Conservation (phyloP, 2,329 filamentous ascomycete species). For the Phyllosticta capitalensis region DNA sequence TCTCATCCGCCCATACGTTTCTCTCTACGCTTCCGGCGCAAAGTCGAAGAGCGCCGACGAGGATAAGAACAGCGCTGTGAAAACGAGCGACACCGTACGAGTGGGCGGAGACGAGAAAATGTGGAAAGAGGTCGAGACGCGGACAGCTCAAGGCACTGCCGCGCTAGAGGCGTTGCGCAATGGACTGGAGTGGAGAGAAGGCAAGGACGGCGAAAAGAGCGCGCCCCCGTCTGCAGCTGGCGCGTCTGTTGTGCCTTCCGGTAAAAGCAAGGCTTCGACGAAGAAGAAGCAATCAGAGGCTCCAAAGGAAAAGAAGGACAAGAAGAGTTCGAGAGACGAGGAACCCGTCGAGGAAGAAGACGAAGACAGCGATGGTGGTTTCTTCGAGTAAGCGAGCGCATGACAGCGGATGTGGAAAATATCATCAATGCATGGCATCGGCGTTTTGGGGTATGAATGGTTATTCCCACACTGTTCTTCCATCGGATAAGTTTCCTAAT, state of each 20-base stretch:
- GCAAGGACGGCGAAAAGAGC: neutral
- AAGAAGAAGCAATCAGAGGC: slow-evolving; percentile 8
- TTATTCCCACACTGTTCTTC: neutral
- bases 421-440: neutral
- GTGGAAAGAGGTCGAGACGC: slow-evolving; percentile 58
- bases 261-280: neutral
- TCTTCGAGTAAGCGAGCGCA: slow-evolving; percentile 22
- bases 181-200: slow-evolving; percentile 24
- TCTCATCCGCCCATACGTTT: slow-evolving; percentile 59
- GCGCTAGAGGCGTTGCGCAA: slow-evolving; percentile 47
- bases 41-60: slow-evolving; percentile 24
- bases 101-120: slow-evolving; percentile 44
- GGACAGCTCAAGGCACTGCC: slow-evolving; percentile 47
- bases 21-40: slow-evolving; percentile 37
- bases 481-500: neutral
- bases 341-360: slow-evolving; percentile 5
- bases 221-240: neutral
- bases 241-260: neutral
- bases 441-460: neutral
- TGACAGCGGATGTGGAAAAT: neutral
- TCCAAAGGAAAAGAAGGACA: slow-evolving; percentile 1
- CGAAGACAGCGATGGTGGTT: slow-evolving; percentile 26
- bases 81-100: slow-evolving; percentile 22
- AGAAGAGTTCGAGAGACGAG: too few relatives aligned
- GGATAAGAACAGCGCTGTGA: slow-evolving; percentile 14